Percentiles rank a stretch among this genome's conserved stretches.
Evolutionary conservation across 441 rosid species (phyloP).

Genomic region (Populus hybrid): DNA sequence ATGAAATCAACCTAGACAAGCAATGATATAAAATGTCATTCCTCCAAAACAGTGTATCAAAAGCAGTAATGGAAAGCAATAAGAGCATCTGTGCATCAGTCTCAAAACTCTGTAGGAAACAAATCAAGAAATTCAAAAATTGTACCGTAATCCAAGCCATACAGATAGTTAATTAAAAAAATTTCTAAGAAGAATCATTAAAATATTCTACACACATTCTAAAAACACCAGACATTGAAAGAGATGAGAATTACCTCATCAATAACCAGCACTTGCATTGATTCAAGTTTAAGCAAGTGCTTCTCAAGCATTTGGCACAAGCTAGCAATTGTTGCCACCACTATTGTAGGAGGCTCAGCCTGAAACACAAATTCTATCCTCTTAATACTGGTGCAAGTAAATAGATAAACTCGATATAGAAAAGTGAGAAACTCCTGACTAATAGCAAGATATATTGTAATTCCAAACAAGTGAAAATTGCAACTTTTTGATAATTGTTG

Average conservation of each 20-base stretch:
- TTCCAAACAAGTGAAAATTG: not conserved
- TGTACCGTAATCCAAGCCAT: not conserved
- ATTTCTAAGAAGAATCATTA: not conserved
- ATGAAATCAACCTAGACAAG: slow-evolving; percentile 76
- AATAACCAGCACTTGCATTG: slow-evolving; percentile 65
- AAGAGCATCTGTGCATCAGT: not conserved
- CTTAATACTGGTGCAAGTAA: not conserved
- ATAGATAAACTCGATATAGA: not conserved
- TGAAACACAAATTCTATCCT: slow-evolving; percentile 26
- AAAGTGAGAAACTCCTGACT: not conserved
- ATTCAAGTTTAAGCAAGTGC: slow-evolving; percentile 62
- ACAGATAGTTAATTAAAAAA: not conserved
- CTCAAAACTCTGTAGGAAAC: not conserved
- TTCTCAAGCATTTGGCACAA: slow-evolving; percentile 83
- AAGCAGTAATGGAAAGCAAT: not conserved
- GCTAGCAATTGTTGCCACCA: slow-evolving; percentile 82
- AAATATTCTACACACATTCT: not conserved
- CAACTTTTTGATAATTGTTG: not conserved
- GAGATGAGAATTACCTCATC: slow-evolving; percentile 59
- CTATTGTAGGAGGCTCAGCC: slow-evolving; percentile 92
- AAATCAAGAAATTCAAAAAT: not conserved
- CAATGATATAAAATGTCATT: slow-evolving; percentile 14
- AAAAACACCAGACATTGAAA: slow-evolving; percentile 9
- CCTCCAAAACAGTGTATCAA: not conserved
- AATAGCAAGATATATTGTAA: not conserved